Conservation (phyloP, 495 filamentous ascomycete genomes). For the Hyaloscypha hepaticicola region DNA sequence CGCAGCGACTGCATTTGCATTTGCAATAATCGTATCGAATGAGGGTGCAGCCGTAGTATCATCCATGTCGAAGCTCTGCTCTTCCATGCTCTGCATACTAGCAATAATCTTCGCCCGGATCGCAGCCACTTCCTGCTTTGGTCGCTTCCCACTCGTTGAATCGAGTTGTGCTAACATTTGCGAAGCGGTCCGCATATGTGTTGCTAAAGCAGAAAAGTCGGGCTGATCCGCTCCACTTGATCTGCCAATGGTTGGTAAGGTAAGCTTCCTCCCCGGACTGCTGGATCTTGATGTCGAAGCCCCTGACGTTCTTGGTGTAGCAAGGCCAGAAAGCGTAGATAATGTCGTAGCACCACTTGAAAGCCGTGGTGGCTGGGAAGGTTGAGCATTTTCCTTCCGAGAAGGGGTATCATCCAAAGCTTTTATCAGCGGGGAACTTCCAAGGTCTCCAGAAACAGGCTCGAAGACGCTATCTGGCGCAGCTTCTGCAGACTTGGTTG, state of each 20-base stretch:
- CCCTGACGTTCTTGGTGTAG: constrained; percentile 49
- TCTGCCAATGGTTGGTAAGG: constrained; percentile 43
- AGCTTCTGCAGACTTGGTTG: constrained; percentile 35
- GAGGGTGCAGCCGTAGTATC: constrained; percentile 56
- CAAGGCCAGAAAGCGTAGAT: constrained; percentile 47
- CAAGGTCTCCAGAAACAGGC: constrained; percentile 67
- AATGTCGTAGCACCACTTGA: constrained; percentile 56
- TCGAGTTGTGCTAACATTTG: constrained; percentile 79
- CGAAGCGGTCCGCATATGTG: constrained; percentile 76
- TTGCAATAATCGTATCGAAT: constrained; percentile 70
- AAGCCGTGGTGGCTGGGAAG: constrained; percentile 42
- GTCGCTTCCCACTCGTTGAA: constrained; percentile 67
- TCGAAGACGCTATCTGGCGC: constrained; percentile 73
- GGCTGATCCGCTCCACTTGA: constrained; percentile 51
- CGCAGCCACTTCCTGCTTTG: constrained; percentile 68
- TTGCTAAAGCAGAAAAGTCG: constrained; percentile 71
- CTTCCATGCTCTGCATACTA: constrained; percentile 80
- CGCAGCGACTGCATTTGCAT: constrained; percentile 34
- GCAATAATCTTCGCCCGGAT: constrained; percentile 77
- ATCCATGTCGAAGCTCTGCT: constrained; percentile 69
- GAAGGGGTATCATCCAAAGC: constrained; percentile 41
- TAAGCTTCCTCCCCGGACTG: constrained; percentile 57
- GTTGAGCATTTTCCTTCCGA: constrained; percentile 22
- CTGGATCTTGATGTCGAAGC: constrained; percentile 57
- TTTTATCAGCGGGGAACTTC: constrained; percentile 63